Conservation (phyloP, 441 rosid species). For the Jatropha podagrica region DNA sequence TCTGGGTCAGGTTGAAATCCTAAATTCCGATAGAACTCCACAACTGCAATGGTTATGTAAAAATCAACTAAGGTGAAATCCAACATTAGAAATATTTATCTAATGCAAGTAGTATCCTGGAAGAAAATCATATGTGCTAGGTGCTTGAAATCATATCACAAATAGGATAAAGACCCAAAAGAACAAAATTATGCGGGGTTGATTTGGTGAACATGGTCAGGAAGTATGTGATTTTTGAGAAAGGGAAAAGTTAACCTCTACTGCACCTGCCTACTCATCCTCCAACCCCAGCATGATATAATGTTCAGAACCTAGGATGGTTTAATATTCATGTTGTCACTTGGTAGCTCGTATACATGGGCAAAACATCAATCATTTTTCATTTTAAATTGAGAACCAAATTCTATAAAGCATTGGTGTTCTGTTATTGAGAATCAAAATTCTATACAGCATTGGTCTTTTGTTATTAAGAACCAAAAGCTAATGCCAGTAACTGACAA, state of each 20-base stretch:
- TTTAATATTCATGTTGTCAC: not conserved
- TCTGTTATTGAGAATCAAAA: not conserved
- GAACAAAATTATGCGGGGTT: not conserved
- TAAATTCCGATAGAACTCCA: slow-evolving; percentile 86
- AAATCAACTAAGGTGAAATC: slow-evolving; percentile 7
- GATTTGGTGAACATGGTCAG: not conserved
- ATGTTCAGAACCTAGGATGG: not conserved
- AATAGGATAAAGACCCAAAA: slow-evolving; percentile 1
- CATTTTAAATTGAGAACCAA: not conserved
- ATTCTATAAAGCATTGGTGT: not conserved
- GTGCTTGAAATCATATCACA: not conserved
- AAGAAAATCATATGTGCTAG: not conserved
- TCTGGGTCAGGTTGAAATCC: slow-evolving; percentile 97
- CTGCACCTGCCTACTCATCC: not conserved
- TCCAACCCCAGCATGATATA: not conserved
- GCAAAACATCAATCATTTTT: not conserved
- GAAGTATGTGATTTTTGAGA: not conserved
- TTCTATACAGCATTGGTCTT: not conserved
- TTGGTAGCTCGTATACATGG: not conserved
- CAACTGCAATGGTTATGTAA: slow-evolving; percentile 49
- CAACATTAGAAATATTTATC: not conserved
- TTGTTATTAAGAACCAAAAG: not conserved
- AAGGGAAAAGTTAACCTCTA: not conserved
- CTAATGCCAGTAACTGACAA: not conserved
- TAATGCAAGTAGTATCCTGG: not conserved